Base-by-base conservation (phyloP, 352 stramenopile genomes). In the Phytophthora lateralis region DNA sequence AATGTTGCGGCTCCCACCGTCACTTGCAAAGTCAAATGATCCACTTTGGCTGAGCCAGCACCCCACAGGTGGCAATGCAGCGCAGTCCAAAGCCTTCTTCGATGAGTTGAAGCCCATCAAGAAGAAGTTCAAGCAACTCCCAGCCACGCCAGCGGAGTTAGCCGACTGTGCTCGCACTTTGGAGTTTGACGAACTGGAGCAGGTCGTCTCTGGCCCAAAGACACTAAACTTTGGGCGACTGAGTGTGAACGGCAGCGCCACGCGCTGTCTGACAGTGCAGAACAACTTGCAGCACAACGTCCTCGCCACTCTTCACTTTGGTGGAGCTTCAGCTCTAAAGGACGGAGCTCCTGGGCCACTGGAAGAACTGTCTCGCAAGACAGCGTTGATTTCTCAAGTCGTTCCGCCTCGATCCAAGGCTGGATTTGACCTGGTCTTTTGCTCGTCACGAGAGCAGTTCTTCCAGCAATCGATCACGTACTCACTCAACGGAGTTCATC, bases 191-290 rank as follows among this genome's bases (percentile, higher is more conserved):
- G 74, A 97, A 32, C 76, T 98, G 1, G 85, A 91, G 47, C 64
- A 74, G 10, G 54, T 95, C 0, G 29, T 78, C 0, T 78, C 71
- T 0, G 88, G 88, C 0, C 88, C 88, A 0, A 95, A 96, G 62
- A 91, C 78, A 10, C 75, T 98, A 12, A 89, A 98, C 52, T 98
- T 98, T 54, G 95, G 95, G 6, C 83, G 86, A 20, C 66, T 98
- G 6, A 96, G 85, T 34, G 86, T 98, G 15, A 94, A 96, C 9
- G 90, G 84, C 0, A 65, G 80, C 6, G 87, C 71, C 2, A 89
- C 68, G 2, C 94, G 93, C 29, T 93, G 75, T 39, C 74, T 98
- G 8, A 91, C 72, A 4, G 80, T 98, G 5, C 80, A 85, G n/a
- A 98, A 98, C 57, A 85, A 90, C 41, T 63, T 98, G 4, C 20